Evolutionary conservation across 2,329 filamentous ascomycete genomes (phyloP).

Genomic region (Neofusicoccum parvum): DNA sequence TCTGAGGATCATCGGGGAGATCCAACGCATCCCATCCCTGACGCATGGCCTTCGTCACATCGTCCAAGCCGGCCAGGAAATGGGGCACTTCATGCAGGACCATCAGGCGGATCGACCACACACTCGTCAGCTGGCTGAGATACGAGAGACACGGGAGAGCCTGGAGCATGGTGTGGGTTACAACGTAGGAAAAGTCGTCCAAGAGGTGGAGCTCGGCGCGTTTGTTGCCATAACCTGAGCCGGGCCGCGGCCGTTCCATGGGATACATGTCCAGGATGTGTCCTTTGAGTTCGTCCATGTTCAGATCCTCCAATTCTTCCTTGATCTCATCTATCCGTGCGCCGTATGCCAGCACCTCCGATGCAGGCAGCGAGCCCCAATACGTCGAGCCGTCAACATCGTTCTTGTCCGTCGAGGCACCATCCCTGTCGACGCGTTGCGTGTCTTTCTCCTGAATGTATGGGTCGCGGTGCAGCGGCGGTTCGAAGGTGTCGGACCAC

Average conservation of each 20-base stretch:
- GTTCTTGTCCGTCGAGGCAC: constrained; percentile 20
- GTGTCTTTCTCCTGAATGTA: constrained; percentile 25
- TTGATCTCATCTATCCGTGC: constrained; percentile 73
- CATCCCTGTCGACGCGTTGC: constrained; percentile 11
- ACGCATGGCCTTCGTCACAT: constrained; percentile 65
- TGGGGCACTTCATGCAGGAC: constrained; percentile 74
- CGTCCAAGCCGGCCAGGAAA: constrained; percentile 65
- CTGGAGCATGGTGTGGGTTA: constrained; percentile 90
- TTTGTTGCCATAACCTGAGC: constrained; percentile 40
- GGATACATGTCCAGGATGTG: constrained; percentile 81
- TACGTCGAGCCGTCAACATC: constrained; percentile 43
- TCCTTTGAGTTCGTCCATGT: constrained; percentile 85
- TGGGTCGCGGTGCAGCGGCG: constrained; percentile 29
- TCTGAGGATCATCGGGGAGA: constrained; percentile 30
- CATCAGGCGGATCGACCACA: constrained; percentile 75
- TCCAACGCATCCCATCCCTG: constrained; percentile 68
- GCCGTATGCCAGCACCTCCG: constrained; percentile 70
- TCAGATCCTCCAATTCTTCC: constrained; percentile 67
- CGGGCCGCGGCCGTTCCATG: constrained; percentile 49
- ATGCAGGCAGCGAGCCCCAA: constrained; percentile 70
- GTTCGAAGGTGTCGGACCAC: constrained; percentile 57
- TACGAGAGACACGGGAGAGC: constrained; percentile 79
- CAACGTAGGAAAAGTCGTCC: constrained; percentile 85
- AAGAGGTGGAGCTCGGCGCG: constrained; percentile 63
- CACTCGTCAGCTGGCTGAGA: constrained; percentile 70